Evolutionary conservation across 176 grass and related monocot genomes (phyloP).

Genomic region (Bothriochloa decipiens): DNA sequence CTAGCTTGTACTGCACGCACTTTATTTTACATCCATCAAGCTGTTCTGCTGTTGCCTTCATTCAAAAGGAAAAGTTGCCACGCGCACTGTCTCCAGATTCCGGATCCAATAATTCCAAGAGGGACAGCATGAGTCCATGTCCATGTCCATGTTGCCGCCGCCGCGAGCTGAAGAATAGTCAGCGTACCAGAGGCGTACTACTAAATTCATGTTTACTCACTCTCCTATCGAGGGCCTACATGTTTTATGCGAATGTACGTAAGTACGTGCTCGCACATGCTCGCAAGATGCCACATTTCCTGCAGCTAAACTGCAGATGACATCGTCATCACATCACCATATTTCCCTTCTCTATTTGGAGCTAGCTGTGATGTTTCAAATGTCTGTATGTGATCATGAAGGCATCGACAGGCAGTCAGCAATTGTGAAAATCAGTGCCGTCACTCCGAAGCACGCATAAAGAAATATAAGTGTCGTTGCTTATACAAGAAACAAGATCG

Average conservation of each 20-base stretch:
- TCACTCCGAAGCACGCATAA: neutral
- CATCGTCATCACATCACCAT: neutral
- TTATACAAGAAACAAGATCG: neutral
- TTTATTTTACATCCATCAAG: neutral
- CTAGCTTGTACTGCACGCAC: neutral
- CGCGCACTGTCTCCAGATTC: slow-evolving; percentile 35
- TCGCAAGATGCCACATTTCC: slow-evolving; percentile 10
- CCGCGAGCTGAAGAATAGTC: slow-evolving; percentile 44
- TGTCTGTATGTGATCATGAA: neutral
- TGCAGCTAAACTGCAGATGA: slow-evolving; percentile 1
- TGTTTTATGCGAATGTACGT: neutral
- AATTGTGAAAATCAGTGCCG: slow-evolving; percentile 6
- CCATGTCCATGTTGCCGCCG: slow-evolving; percentile 7
- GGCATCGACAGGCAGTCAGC: neutral
- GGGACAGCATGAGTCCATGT: slow-evolving; percentile 54
- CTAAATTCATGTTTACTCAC: slow-evolving; percentile 34
- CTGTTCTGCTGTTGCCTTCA: slow-evolving; percentile 2
- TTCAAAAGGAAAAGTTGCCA: slow-evolving; percentile 23
- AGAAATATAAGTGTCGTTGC: neutral
- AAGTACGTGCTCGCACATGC: neutral
- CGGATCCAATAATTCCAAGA: slow-evolving; percentile 50
- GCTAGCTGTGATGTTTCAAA: neutral
- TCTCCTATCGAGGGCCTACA: neutral
- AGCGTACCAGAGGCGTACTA: neutral
- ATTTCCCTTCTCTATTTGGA: neutral